phyloP scores from a whole-genome alignment of 108 stramenopile genomes.

The Fistulifera pelliculosa region DNA sequence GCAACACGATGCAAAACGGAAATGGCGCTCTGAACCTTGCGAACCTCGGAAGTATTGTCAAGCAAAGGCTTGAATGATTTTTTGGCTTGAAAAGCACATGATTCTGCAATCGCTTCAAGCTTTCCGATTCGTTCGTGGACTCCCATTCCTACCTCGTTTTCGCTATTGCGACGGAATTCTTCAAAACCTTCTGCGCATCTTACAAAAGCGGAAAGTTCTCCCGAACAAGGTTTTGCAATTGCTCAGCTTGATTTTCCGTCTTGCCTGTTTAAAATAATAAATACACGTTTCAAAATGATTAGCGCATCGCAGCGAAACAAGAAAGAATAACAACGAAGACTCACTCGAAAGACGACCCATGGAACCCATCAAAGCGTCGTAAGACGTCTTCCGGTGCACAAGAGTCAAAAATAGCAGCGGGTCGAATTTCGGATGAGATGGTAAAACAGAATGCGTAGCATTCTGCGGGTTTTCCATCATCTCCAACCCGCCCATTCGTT shows the following conservation, averaged over 20 bases:
- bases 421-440: conserved; percentile 71
- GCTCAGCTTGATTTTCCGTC: conserved; percentile 72
- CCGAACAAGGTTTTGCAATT: conserved; percentile 75
- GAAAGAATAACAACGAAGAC: conserved; percentile 9
- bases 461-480: conserved; percentile 8
- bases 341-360: conserved; percentile 70
- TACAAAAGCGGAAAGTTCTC: conserved; percentile 86
- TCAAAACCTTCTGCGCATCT: conserved; percentile 88
- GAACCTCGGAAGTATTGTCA: conserved; percentile 84
- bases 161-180: conserved; percentile 39
- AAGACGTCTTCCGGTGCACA: conserved; percentile 68
- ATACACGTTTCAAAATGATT: not conserved
- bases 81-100: conserved; percentile 65
- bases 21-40: conserved; percentile 78
- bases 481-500: conserved; percentile 33
- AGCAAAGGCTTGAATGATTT: conserved; percentile 81
- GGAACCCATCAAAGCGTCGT: conserved; percentile 55
- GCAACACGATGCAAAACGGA: conserved; percentile 77
- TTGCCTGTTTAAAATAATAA: conserved; percentile 28
- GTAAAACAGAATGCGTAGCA: conserved; percentile 44
- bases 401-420: conserved; percentile 81
- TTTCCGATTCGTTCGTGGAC: conserved; percentile 56
- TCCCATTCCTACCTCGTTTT: conserved; percentile 30
- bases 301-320: not conserved
- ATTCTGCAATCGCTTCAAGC: conserved; percentile 63